A percentile compares a stretch with the other conserved stretches of the same genome.
Conservation (phyloP, 495 filamentous ascomycete species). For the Glarea lozoyensis region DNA sequence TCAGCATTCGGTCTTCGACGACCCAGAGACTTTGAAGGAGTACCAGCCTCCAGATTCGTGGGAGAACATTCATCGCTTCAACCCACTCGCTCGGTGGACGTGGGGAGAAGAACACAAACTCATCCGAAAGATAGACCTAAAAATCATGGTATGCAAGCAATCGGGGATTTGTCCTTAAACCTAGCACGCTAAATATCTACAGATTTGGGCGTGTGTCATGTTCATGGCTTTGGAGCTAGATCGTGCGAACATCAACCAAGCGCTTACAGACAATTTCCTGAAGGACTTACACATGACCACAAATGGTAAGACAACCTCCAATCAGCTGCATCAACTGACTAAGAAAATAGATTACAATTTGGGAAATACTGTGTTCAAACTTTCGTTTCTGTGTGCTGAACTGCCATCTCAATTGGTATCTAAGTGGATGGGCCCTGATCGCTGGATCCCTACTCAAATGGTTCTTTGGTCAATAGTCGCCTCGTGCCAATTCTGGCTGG, state of each 20-base stretch:
- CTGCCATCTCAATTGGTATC: conserved; percentile 67
- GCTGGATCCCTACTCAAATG: conserved; percentile 83
- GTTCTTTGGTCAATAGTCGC: conserved; percentile 70
- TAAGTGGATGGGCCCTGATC: conserved; percentile 71
- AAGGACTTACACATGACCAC: conserved; percentile 49
- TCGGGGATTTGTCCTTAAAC: too few species aligned
- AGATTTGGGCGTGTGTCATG: conserved; percentile 54
- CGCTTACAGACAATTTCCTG: conserved; percentile 60
- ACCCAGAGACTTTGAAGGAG: conserved; percentile 16
- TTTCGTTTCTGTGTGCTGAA: conserved; percentile 60
- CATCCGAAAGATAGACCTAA: conserved; percentile 48
- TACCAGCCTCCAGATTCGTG: conserved; percentile 46
- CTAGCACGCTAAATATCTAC: conserved; percentile 29
- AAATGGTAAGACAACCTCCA: conserved; percentile 34
- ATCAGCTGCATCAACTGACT: not conserved
- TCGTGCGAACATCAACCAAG: conserved; percentile 54
- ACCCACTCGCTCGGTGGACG: conserved; percentile 64
- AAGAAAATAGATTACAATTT: conserved; percentile 52
- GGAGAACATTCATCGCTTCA: conserved; percentile 68
- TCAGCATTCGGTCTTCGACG: conserved; percentile 39
- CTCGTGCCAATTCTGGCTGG: conserved; percentile 55
- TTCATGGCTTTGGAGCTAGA: conserved; percentile 83
- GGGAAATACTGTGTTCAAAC: conserved; percentile 66
- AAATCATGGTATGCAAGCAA: conserved; percentile 14
- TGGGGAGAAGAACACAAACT: conserved; percentile 59